A percentile compares a stretch with the other conserved stretches of the same genome.
Evolutionary conservation across 179 eudicot genomes (phyloP).

Genomic region (Beta macrorhiza): DNA sequence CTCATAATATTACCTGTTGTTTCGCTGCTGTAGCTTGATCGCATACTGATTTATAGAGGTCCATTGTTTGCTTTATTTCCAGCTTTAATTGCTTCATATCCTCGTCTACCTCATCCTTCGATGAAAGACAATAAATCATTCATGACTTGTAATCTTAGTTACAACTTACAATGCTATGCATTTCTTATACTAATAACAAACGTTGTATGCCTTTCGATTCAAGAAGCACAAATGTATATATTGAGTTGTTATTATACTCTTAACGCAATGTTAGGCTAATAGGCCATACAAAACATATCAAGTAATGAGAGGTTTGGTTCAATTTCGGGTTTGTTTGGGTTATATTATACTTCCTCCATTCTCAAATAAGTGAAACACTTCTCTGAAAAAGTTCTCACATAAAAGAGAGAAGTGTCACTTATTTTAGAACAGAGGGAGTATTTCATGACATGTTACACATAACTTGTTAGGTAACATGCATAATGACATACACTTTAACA

Average conservation of each 20-base stretch:
- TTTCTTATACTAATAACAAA: not conserved
- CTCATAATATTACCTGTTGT: slow-evolving; percentile 30
- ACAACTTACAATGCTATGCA: not conserved
- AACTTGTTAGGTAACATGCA: no score
- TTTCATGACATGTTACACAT: no score
- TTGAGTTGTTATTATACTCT: no score
- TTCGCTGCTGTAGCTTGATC: slow-evolving; percentile 42
- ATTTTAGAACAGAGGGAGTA: no score
- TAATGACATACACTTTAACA: no score
- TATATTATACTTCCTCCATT: no score
- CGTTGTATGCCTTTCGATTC: not conserved
- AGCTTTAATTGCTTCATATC: slow-evolving; percentile 54
- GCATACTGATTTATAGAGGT: slow-evolving; percentile 44
- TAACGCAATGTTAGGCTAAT: not conserved
- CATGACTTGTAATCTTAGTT: not conserved
- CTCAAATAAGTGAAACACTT: no score
- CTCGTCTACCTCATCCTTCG: slow-evolving; percentile 54
- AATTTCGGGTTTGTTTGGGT: no score
- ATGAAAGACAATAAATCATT: not conserved
- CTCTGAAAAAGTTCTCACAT: no score
- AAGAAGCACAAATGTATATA: no score
- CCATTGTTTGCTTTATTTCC: slow-evolving; percentile 53
- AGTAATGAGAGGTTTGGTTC: no score
- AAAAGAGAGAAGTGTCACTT: no score
- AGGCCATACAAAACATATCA: not conserved